Evolutionary conservation across 2,329 filamentous ascomycete species (phyloP), one percentile per base, ranked within the genome.

Genomic region (Lachnellula cervina): DNA sequence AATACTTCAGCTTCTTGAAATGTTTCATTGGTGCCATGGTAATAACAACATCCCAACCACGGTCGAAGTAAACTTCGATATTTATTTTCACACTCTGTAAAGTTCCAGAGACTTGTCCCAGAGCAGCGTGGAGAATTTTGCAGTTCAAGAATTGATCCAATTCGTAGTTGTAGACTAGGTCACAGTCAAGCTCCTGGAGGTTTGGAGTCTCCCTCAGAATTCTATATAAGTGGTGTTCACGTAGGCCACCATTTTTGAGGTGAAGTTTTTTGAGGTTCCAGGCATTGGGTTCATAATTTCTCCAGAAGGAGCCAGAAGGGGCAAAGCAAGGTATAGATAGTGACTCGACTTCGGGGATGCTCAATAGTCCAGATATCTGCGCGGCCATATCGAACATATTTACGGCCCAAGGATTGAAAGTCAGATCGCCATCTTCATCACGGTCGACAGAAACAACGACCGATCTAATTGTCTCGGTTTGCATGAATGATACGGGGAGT

Each of bases 131-230:
- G 14, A 57, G 55, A 1, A 5, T 21, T 9, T 38, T 16, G 40
- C 58, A 47, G 19, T 57, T 44, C n/a, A 56, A 21, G 2, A 3
- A 40, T 17, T 3, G 9, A 38, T 17, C 46, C 21, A 43, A 32
- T 32, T 11, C 9, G 28, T 11, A 32, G 28, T 57, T 49, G 34
- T 55, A 57, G n/a, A 52, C 49, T 21, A 59, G 34, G 25, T 57
- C 49, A 23, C 49, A 52, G 5, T 55, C 49, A 3, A 59, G 49
- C 5, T 51, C 49, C 45, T 55, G 52, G 13, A 59, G 52, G 9
- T 38, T 17, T 9, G 55, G 58, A 4, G 55, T 59, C 14, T 54
- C 34, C 2, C 19, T 25, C 6, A 59, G 40, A 9, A 56, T 35
- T 4, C 19, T 28, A 3, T 13, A 13, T 6, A 59, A 13, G 14